These are phyloP conservation scores for Globisporangium spiculum DNA, from an alignment of 352 stramenopile genomes.

Conservation along the genomic window DNA sequence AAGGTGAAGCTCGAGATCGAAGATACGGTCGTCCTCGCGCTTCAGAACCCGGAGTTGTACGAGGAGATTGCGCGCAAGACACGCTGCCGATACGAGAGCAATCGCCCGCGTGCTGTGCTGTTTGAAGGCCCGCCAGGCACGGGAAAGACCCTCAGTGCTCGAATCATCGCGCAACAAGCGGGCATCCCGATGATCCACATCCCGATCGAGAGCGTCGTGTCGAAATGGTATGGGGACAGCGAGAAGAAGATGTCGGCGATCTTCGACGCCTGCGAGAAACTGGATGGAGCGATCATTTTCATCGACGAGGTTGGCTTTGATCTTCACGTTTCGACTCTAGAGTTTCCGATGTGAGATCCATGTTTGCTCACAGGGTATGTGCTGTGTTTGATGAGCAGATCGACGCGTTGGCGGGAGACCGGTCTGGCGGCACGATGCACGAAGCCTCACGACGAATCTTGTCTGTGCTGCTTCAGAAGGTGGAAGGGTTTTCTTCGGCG, in stretches of 20 bases:
- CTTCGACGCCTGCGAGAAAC: conserved; percentile 91
- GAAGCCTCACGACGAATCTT: conserved; percentile 91
- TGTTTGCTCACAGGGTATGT: neutral
- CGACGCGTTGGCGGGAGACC: conserved; percentile 87
- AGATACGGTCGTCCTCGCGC: conserved; percentile 89
- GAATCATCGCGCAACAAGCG: conserved; percentile 92
- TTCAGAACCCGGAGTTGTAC: conserved; percentile 91
- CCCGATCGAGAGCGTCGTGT: conserved; percentile 92
- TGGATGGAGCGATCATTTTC: conserved; percentile 93
- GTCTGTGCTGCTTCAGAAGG: conserved; percentile 89
- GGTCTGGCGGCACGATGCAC: conserved; percentile 88
- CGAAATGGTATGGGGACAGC: conserved; percentile 94
- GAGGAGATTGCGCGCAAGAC: conserved; percentile 90
- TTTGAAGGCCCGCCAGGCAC: conserved; percentile 94
- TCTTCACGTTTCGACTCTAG: neutral
- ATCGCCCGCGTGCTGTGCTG: conserved; percentile 86
- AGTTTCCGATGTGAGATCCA: neutral
- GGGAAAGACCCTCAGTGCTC: conserved; percentile 91
- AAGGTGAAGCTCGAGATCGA: conserved; percentile 91
- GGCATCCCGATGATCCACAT: conserved; percentile 93
- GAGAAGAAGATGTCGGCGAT: conserved; percentile 95
- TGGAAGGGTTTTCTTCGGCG: conserved; percentile 91
- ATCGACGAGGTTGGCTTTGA: conserved; percentile 84
- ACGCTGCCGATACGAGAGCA: conserved; percentile 86
- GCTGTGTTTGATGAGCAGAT: conserved; percentile 42